These are phyloP conservation scores for Scheffersomyces insectosa DNA, from an alignment of 1,139 yeast genomes.

Conservation along the genomic window DNA sequence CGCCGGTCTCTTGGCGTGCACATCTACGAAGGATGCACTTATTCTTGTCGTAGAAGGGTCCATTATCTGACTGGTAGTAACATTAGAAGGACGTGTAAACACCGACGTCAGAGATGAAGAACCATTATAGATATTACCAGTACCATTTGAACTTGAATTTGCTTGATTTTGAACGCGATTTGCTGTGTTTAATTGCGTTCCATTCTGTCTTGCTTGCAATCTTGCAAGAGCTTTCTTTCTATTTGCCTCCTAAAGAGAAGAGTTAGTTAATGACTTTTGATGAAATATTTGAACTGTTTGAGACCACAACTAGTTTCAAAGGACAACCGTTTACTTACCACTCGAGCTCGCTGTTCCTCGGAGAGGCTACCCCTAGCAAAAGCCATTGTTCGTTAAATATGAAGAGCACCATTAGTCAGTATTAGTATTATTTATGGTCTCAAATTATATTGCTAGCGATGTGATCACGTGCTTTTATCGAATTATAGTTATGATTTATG, in stretches of 20 bases:
- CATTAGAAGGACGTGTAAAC: neutral
- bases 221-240: constrained; percentile 60
- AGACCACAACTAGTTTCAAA: neutral
- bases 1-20: constrained; percentile 7
- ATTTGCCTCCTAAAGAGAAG: constrained; percentile 49
- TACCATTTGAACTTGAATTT: neutral
- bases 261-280: neutral
- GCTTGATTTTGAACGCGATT: neutral
- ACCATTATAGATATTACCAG: too few relatives aligned
- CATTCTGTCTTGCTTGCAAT: constrained; percentile 40
- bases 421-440: too few relatives aligned
- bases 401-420: neutral
- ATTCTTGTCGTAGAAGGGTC: constrained; percentile 9
- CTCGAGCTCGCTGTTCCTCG: constrained; percentile 14
- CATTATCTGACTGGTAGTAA: constrained; percentile 8
- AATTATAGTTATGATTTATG: too few relatives aligned
- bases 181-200: constrained; percentile 20
- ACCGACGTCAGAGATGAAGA: neutral
- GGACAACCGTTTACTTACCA: constrained; percentile 10
- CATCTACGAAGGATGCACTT: constrained; percentile 13
- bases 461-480: too few relatives aligned
- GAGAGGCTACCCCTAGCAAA: constrained; percentile 12
- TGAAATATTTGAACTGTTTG: neutral
- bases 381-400: constrained; percentile 6
- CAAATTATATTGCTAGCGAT: too few relatives aligned